Evolutionary conservation across 140 eudicot genomes (phyloP).

Genomic region (Flaveria floridana): DNA sequence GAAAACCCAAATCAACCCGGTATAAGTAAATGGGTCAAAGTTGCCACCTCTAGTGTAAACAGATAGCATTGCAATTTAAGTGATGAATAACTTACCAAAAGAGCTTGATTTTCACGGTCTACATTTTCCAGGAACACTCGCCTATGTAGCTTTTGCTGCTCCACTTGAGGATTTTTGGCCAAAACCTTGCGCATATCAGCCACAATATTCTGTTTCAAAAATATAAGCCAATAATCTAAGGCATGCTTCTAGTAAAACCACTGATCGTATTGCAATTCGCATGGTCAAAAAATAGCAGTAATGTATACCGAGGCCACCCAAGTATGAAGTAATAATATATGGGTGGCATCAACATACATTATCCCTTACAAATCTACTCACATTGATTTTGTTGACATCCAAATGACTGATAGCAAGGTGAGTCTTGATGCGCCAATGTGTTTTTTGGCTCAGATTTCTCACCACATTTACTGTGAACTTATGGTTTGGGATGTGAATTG

Average conservation of each 20-base stretch:
- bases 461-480: constrained; percentile 71
- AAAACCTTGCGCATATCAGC: constrained; percentile 95
- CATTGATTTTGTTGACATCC: constrained; percentile 75
- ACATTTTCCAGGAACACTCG: constrained; percentile 70
- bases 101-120: constrained; percentile 72
- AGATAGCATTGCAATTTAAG: not conserved
- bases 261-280: not conserved
- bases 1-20: constrained; percentile 3
- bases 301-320: not conserved
- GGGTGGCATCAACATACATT: not conserved
- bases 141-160: constrained; percentile 74
- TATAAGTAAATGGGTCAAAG: constrained; percentile 8
- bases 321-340: not conserved
- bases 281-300: constrained; percentile 1
- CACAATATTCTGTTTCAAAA: constrained; percentile 54
- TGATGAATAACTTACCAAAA: constrained; percentile 45
- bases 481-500: constrained; percentile 81
- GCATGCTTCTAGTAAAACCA: constrained; percentile 11
- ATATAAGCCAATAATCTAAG: constrained; percentile 20
- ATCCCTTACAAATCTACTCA: constrained; percentile 29
- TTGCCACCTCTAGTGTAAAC: not conserved
- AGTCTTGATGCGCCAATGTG: constrained; percentile 88
- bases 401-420: constrained; percentile 82
- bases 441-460: constrained; percentile 78
- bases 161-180: constrained; percentile 86